Evolutionary conservation across 2,329 filamentous ascomycete genomes (phyloP).

Genomic region (Beauveria varroae): DNA sequence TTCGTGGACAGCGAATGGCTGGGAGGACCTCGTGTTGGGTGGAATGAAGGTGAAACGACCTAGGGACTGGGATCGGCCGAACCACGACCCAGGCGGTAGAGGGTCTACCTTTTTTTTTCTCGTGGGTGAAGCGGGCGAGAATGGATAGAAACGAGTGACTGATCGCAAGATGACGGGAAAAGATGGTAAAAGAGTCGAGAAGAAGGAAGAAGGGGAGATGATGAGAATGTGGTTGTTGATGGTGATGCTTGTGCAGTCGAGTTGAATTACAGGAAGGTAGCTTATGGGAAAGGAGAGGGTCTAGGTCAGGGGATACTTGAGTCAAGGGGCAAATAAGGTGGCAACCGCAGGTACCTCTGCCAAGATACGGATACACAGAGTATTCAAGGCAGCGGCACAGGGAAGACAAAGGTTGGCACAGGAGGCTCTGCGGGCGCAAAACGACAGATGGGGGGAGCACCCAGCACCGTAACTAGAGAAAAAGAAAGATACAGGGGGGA

Average conservation of each 20-base stretch:
- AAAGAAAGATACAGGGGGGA: background rate
- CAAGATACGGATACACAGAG: background rate
- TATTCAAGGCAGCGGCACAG: background rate
- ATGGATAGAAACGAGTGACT: constrained; percentile 12
- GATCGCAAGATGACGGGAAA: constrained; percentile 1
- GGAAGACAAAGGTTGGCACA: too few relatives aligned
- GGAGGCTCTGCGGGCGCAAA: too few relatives aligned
- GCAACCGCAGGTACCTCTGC: background rate
- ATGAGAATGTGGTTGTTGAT: background rate
- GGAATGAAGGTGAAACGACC: constrained; percentile 11
- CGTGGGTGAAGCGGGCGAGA: background rate
- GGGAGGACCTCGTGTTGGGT: constrained; percentile 2
- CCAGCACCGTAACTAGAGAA: too few relatives aligned
- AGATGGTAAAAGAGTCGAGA: background rate
- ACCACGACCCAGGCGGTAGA: background rate
- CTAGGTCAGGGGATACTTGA: background rate
- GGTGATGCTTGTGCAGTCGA: background rate
- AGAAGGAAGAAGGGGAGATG: constrained; percentile 5
- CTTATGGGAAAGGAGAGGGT: background rate
- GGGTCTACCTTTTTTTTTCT: background rate
- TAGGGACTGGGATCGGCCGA: constrained; percentile 4
- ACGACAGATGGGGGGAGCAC: too few relatives aligned
- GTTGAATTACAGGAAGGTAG: background rate
- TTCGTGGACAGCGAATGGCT: constrained; percentile 7
- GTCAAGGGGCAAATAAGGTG: background rate